These are phyloP conservation scores for Capronia americana DNA, from an alignment of 2,329 filamentous ascomycete genomes.

Conservation along the genomic window DNA sequence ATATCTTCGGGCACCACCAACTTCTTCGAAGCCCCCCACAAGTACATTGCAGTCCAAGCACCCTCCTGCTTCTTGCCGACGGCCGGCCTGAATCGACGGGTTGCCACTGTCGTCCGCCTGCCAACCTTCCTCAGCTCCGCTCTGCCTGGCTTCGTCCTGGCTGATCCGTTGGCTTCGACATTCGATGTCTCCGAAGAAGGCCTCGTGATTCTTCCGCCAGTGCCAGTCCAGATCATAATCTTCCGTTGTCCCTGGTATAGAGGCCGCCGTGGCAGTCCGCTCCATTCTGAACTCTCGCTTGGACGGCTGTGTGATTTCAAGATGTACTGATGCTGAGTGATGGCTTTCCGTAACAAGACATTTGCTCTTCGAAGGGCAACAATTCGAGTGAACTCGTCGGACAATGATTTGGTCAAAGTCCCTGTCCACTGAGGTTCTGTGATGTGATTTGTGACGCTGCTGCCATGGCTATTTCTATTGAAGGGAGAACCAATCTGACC, in stretches of 20 bases:
- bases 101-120: background rate
- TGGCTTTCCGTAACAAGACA: background rate
- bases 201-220: background rate
- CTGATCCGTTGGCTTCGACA: background rate
- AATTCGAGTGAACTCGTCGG: background rate
- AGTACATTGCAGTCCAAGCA: slow-evolving; percentile 6
- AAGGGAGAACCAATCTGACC: background rate
- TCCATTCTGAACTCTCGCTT: background rate
- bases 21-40: slow-evolving; percentile 6
- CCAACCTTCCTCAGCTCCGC: background rate
- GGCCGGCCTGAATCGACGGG: background rate
- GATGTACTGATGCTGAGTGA: background rate
- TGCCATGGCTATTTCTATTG: background rate
- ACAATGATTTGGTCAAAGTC: background rate
- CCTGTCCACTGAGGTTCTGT: background rate
- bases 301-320: background rate
- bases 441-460: background rate
- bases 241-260: background rate
- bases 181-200: background rate
- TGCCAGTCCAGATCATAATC: background rate
- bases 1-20: slow-evolving; percentile 20
- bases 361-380: background rate
- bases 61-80: slow-evolving; percentile 5
- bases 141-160: background rate
- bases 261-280: background rate